A percentile compares a stretch with the other conserved stretches of the same genome.
Evolutionary conservation across 2,329 filamentous ascomycete species (phyloP).

Genomic region (Aspergillus quadrilineatus): DNA sequence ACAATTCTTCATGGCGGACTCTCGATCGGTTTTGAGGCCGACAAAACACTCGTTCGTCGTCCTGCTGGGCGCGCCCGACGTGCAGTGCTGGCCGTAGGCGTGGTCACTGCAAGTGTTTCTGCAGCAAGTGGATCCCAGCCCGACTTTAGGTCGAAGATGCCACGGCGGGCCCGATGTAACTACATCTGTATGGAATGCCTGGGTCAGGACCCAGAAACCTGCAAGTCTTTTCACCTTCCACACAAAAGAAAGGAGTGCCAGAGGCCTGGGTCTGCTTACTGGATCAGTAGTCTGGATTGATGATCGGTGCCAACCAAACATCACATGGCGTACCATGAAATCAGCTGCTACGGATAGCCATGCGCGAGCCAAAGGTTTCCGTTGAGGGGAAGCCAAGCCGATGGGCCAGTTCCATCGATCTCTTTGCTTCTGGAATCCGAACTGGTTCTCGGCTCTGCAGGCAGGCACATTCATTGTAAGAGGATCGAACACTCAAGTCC

Average conservation of each 20-base stretch:
- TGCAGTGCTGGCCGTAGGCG: constrained; percentile 33
- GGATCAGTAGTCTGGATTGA: not conserved
- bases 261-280: constrained; percentile 4
- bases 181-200: constrained; percentile 18
- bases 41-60: constrained; percentile 12
- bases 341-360: constrained; percentile 18
- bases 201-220: not conserved
- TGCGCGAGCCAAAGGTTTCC: constrained; percentile 17
- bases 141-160: constrained; percentile 26
- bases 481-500: not conserved
- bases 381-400: not conserved
- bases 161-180: constrained; percentile 35
- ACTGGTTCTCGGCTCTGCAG: not conserved
- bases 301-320: constrained; percentile 8
- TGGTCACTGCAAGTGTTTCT: constrained; percentile 36
- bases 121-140: constrained; percentile 30
- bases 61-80: constrained; percentile 4
- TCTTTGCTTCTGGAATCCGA: not conserved
- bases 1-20: not conserved
- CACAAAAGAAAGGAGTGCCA: not conserved
- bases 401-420: too few relatives aligned
- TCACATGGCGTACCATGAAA: constrained; percentile 11
- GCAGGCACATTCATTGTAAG: not conserved
- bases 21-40: constrained; percentile 12
- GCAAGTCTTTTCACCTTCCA: not conserved